Evolutionary conservation across 2,329 filamentous ascomycete species (phyloP).

Genomic region (Penicillium sp.): DNA sequence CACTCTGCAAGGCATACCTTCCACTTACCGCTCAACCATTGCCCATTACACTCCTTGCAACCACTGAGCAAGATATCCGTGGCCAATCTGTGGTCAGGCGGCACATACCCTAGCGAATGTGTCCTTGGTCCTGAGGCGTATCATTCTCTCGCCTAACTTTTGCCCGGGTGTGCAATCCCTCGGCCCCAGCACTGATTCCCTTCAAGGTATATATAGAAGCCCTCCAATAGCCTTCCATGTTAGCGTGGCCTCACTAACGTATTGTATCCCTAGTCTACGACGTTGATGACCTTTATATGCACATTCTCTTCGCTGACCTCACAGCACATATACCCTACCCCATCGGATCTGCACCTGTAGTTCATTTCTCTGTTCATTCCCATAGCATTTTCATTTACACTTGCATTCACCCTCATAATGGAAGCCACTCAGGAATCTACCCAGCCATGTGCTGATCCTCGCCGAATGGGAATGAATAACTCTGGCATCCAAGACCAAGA

Average conservation of each 20-base stretch:
- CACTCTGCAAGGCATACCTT: not conserved
- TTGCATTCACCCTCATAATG: constrained; percentile 21
- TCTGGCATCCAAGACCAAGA: constrained; percentile 81
- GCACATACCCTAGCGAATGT: constrained; percentile 5
- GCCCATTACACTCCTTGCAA: not conserved
- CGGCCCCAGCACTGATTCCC: not conserved
- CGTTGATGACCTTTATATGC: constrained; percentile 27
- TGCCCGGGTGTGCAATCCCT: constrained; percentile 5
- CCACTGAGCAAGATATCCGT: not conserved
- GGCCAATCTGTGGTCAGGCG: no score
- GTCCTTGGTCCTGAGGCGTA: not conserved
- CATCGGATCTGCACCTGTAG: constrained; percentile 15
- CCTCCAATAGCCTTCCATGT: not conserved
- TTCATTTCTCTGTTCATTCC: constrained; percentile 8
- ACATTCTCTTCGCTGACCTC: constrained; percentile 13
- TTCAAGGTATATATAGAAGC: constrained; percentile 16
- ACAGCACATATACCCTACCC: constrained; percentile 24
- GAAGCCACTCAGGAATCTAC: constrained; percentile 63
- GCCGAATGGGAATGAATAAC: constrained; percentile 73
- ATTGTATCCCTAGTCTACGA: constrained; percentile 6
- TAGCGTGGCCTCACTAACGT: constrained; percentile 4
- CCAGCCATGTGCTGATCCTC: constrained; percentile 76
- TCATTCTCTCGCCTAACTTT: not conserved
- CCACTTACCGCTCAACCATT: not conserved
- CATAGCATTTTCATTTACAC: constrained; percentile 12